Percentiles rank a stretch among this genome's conserved stretches.
These are phyloP conservation scores for Fusarium albosuccineum DNA, from an alignment of 2,329 filamentous ascomycete genomes.

Conservation along the genomic window DNA sequence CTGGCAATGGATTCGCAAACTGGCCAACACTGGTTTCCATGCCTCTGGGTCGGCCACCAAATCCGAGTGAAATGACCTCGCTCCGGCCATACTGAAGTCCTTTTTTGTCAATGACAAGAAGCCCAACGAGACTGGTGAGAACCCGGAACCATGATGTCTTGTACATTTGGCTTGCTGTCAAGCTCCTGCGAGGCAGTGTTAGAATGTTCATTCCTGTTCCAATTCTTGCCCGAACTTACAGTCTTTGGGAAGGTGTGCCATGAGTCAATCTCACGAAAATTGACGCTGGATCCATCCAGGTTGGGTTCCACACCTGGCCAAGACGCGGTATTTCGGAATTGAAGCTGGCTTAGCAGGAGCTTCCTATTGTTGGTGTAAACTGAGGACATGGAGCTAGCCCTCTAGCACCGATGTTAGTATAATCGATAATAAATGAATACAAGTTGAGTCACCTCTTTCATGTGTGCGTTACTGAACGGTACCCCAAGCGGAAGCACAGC, in stretches of 20 bases:
- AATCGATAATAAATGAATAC: no score
- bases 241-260: neutral
- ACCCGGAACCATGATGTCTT: neutral
- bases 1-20: neutral
- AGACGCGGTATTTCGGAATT: neutral
- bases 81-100: neutral
- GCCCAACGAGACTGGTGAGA: neutral
- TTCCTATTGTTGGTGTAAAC: no score
- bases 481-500: neutral
- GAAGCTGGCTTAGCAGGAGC: no score
- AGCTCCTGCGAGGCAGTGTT: neutral
- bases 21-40: neutral
- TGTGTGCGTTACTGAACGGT: neutral
- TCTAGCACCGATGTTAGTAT: no score
- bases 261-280: neutral
- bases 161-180: neutral
- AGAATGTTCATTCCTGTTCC: neutral
- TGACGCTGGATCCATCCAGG: neutral
- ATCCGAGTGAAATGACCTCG: neutral
- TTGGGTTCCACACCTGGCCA: neutral
- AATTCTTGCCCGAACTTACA: neutral
- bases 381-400: no score
- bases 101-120: neutral
- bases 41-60: neutral
- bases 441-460: neutral